These are phyloP conservation scores for Trebouxia sp. DNA, from an alignment of 139 green algal genomes.

Conservation along the genomic window DNA sequence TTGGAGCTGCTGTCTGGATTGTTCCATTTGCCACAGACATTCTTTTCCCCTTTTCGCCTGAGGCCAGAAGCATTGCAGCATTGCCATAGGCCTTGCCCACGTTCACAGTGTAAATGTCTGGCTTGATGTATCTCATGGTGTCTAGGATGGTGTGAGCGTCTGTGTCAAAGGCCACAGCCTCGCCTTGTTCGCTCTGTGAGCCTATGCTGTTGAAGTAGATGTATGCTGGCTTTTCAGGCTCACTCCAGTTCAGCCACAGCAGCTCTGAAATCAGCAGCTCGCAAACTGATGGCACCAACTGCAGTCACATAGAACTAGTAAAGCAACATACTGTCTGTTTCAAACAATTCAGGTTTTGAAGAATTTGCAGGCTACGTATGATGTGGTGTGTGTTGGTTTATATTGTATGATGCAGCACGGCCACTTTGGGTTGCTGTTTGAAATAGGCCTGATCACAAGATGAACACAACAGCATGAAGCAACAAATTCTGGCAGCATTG, in stretches of 20 bases:
- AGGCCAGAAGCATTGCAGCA: slow-evolving; percentile 89
- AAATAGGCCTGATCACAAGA: too few species aligned
- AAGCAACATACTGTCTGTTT: not conserved
- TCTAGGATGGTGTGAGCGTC: slow-evolving; percentile 88
- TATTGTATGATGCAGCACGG: too few species aligned
- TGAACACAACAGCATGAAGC: too few species aligned
- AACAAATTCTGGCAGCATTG: too few species aligned
- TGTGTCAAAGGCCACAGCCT: slow-evolving; percentile 83
- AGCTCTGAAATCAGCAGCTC: slow-evolving; percentile 88
- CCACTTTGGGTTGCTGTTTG: too few species aligned
- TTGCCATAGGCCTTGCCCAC: slow-evolving; percentile 63
- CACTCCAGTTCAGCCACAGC: slow-evolving; percentile 86
- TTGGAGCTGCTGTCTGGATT: slow-evolving; percentile 56
- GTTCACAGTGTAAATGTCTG: slow-evolving; percentile 54
- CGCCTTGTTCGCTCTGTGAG: slow-evolving; percentile 41
- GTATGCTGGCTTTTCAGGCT: slow-evolving; percentile 76
- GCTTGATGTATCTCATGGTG: slow-evolving; percentile 80
- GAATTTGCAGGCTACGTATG: too few species aligned
- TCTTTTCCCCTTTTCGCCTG: slow-evolving; percentile 87
- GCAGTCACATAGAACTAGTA: slow-evolving; percentile 24
- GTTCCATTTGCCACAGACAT: slow-evolving; percentile 87
- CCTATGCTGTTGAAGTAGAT: slow-evolving; percentile 92
- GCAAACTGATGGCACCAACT: slow-evolving; percentile 86
- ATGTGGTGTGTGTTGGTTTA: too few species aligned
- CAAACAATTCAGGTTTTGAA: too few species aligned